Percentiles rank a stretch among this genome's conserved stretches.
Evolutionary conservation across 1,284 basidiomycete species (phyloP).

Genomic region (Malassezia japonica): DNA sequence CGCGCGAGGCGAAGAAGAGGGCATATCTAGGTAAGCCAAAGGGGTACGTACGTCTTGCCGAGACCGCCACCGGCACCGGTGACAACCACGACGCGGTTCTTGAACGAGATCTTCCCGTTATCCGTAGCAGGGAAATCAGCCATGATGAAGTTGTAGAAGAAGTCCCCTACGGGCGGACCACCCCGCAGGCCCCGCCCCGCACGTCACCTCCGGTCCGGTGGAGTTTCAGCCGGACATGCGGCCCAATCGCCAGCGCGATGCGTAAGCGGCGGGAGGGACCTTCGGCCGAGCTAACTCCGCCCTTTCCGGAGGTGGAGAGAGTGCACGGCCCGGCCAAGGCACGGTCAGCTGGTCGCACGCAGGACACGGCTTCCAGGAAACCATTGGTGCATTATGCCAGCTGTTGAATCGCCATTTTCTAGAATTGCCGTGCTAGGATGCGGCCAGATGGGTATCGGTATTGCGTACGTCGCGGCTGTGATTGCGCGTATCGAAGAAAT

Average conservation of each 20-base stretch:
- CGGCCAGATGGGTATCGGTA: constrained; percentile 55
- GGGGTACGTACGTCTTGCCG: constrained; percentile 67
- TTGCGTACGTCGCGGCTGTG: constrained; percentile 68
- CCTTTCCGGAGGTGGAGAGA: too few species aligned
- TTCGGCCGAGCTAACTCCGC: too few species aligned
- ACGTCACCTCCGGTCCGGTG: background rate
- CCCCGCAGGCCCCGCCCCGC: background rate
- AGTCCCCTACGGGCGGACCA: background rate
- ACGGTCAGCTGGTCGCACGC: too few species aligned
- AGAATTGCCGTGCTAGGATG: constrained; percentile 29
- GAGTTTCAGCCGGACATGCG: background rate
- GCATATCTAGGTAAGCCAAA: constrained; percentile 60
- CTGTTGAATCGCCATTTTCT: too few species aligned
- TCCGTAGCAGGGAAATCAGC: constrained; percentile 41
- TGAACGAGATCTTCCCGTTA: constrained; percentile 55
- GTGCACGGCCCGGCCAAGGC: too few species aligned
- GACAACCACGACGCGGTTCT: constrained; percentile 81
- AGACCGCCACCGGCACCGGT: constrained; percentile 94
- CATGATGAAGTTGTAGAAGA: constrained; percentile 23
- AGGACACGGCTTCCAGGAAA: too few species aligned
- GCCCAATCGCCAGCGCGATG: background rate
- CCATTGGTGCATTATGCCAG: too few species aligned
- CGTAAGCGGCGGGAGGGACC: too few species aligned
- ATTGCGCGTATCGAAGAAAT: constrained; percentile 24
- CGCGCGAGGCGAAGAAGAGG: constrained; percentile 74